A percentile compares a stretch with the other conserved stretches of the same genome.
These are phyloP conservation scores for Blastobotrys illinoisensis DNA, from an alignment of 1,139 yeast species.

Conservation along the genomic window DNA sequence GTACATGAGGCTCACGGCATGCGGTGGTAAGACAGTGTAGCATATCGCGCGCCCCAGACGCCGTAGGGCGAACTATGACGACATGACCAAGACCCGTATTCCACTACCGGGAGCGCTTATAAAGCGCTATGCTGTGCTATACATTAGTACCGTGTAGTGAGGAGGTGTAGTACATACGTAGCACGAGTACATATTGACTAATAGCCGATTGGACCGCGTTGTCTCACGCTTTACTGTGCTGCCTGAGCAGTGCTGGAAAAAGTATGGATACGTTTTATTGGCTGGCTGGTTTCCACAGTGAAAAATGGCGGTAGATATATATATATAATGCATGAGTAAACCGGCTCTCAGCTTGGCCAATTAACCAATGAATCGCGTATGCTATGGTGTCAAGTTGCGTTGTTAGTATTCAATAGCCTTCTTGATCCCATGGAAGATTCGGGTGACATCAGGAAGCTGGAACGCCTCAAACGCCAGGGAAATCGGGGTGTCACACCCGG, in stretches of 20 bases:
- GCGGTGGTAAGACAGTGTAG: not conserved
- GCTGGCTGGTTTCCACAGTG: not conserved
- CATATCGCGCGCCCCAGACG: not conserved
- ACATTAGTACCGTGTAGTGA: no score
- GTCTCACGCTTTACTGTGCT: not conserved
- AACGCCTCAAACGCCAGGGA: slow-evolving; percentile 31
- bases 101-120: not conserved
- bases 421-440: slow-evolving; percentile 32
- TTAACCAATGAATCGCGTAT: no score
- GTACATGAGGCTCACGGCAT: not conserved
- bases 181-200: not conserved
- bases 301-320: not conserved
- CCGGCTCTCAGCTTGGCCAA: no score
- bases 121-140: not conserved
- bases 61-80: not conserved
- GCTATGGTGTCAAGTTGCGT: no score
- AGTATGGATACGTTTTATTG: not conserved
- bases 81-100: not conserved
- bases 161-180: not conserved
- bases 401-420: slow-evolving; percentile 26
- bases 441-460: slow-evolving; percentile 33
- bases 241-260: not conserved
- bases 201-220: not conserved
- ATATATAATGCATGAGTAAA: not conserved
- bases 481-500: slow-evolving; percentile 36